Evolutionary conservation across 2,329 filamentous ascomycete species (phyloP), one percentile per base, ranked within the genome.

Genomic region (Aspergillus sclerotialis): DNA sequence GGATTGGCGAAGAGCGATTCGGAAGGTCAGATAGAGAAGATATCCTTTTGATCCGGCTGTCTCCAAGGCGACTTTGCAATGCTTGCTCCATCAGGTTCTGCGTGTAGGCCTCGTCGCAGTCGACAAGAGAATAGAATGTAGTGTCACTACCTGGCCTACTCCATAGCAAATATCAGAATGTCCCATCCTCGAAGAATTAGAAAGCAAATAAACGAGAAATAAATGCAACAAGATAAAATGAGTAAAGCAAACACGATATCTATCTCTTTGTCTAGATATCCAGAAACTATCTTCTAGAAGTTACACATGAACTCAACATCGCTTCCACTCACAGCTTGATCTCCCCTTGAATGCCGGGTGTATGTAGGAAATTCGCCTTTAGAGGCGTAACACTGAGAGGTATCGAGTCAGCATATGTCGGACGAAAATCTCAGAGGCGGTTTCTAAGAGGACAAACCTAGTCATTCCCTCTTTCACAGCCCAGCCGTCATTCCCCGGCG

Each of bases 281-380:
- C 13, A n/a, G 27, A 27, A 10, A 25, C 21, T 33, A 28, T 32
- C 28, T 4, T 25, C 26, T 31, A 32, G 24, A 32, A 11, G 33
- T 39, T 32, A 43, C 44, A 43, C 35, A 35, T 39, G 44, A 34
- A 43, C 37, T 47, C 36, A 32, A 46, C 37, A 33, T 30, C 38
- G 37, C 41, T 42, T 46, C 50, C 45, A 87, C 84, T 89, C 76
- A 94, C 79, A 94, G 67, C 70, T 82, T 80, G 57, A 94, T 71
- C 69, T 93, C 86, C 48, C 73, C 72, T 52, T 79, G 72, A 49
- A 79, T 69, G 40, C 79, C 71, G 40, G 76, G 68, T 25, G 70
- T 73, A 58, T 90, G 86, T 76, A 84, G 88, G 61, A 95, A 98
- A 61, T 94, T 95, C 27, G 90, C 89, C 60, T 84, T 85, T 46